A percentile compares a stretch with the other conserved stretches of the same genome.
These are phyloP conservation scores for Asterophora parasitica DNA, from an alignment of 768 basidiomycete genomes.

Conservation along the genomic window DNA sequence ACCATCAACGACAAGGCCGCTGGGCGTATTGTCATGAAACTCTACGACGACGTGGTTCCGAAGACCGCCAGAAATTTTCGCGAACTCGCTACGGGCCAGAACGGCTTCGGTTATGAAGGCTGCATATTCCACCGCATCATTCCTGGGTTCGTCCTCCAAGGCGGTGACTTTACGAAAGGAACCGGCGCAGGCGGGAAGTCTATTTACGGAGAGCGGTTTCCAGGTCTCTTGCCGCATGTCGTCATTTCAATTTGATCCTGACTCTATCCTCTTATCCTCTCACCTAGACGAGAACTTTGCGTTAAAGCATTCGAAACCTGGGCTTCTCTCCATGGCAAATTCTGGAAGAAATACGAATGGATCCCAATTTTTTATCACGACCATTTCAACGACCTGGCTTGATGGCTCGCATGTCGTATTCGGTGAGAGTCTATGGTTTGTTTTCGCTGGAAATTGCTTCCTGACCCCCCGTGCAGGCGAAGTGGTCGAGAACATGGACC, in stretches of 20 bases:
- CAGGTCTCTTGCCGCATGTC: conserved; percentile 36
- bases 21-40: conserved; percentile 75
- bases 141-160: conserved; percentile 78
- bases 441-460: neutral
- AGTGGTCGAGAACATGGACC: conserved; percentile 55
- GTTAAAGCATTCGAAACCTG: conserved; percentile 61
- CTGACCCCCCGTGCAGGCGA: conserved; percentile 38
- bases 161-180: conserved; percentile 74
- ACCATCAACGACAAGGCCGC: conserved; percentile 51
- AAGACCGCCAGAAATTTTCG: conserved; percentile 79
- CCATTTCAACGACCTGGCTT: conserved; percentile 60
- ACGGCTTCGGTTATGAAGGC: conserved; percentile 67
- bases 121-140: conserved; percentile 71
- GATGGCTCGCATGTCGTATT: conserved; percentile 34
- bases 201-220: conserved; percentile 79
- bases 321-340: conserved; percentile 78
- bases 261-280: neutral
- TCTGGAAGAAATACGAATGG: conserved; percentile 78
- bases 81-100: conserved; percentile 61
- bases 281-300: conserved; percentile 76
- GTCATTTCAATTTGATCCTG: conserved; percentile 17
- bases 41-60: conserved; percentile 80
- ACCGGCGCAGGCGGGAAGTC: conserved; percentile 78
- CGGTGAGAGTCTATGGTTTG: conserved; percentile 21
- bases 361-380: conserved; percentile 81